These are phyloP conservation scores for Fibroporia radiculosa DNA, from an alignment of 768 basidiomycete genomes.

Conservation along the genomic window DNA sequence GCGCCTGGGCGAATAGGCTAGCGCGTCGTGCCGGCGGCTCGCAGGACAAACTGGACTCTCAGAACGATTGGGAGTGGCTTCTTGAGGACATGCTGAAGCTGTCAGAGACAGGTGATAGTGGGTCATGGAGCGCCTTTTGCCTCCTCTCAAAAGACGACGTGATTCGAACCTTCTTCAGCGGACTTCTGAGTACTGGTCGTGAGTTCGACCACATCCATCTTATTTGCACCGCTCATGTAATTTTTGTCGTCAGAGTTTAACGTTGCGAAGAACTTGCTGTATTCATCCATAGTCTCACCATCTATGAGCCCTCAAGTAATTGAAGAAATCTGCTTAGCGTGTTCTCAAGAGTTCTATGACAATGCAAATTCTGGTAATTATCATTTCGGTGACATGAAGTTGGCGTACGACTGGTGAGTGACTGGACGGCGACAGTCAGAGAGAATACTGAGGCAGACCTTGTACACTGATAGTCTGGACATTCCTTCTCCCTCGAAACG, in stretches of 20 bases:
- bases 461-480: constrained; percentile 46
- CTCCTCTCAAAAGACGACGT: constrained; percentile 65
- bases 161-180: constrained; percentile 75
- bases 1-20: constrained; percentile 82
- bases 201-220: constrained; percentile 31
- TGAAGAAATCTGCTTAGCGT: constrained; percentile 75
- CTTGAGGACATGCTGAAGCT: constrained; percentile 88
- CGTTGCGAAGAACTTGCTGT: constrained; percentile 58
- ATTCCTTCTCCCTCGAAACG: constrained; percentile 61
- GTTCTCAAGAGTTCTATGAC: constrained; percentile 89
- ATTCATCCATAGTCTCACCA: constrained; percentile 35
- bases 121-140: constrained; percentile 73
- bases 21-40: constrained; percentile 58
- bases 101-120: constrained; percentile 51
- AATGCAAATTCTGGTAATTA: constrained; percentile 91
- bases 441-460: neutral
- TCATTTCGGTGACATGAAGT: constrained; percentile 90
- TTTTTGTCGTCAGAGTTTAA: constrained; percentile 43
- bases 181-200: constrained; percentile 84
- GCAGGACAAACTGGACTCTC: constrained; percentile 43
- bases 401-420: constrained; percentile 87
- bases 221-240: neutral
- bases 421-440: neutral
- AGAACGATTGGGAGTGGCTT: constrained; percentile 81
- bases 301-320: constrained; percentile 41